Base-by-base conservation (phyloP, 2,329 filamentous ascomycete species). In the Paracoccidioides lutzii region DNA sequence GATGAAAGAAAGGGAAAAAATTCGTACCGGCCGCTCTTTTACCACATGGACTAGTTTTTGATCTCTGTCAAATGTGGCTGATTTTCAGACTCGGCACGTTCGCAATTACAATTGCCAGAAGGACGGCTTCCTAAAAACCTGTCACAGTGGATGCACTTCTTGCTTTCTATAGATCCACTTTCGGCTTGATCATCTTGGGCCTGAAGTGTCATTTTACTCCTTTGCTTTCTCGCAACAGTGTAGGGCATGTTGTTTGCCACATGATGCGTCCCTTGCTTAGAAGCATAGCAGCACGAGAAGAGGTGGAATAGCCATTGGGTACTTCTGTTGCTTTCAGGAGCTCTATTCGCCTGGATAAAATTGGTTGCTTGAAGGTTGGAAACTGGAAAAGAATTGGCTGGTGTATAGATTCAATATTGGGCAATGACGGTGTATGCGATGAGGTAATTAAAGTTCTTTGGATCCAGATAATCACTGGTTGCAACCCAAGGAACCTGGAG, bases 201-300 rank as follows among this genome's bases (percentile, higher is more conserved):
- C 88, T 5, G 76, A 71, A 55, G 88, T 69, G 43, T 74, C 74
- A 78, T 96, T 96, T 78, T 96, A 90, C 14, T 76, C 73, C 3
- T 78, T 61, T 3, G 90, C 80, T 72, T 88, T 90, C 65, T 82
- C 82, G 76, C 91, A 96, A 81, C 91, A 97, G 70, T 90, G 79
- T 51, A 95, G 82, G 52, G 91, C 91, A 3, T 83, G 81, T 69
- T 93, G 81, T 77, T 95, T 83, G 67, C 91, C 91, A 71, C 91
- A 97, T 14, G 88, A 94, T 22, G 81, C 90, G 95, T 59, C 73
- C 74, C 71, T 63, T 73, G 75, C 60, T 75, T 65, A 63, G 77
- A 74, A 63, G 77, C 78, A 69, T 78, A 78, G 71, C 81, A 84
- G 79, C 81, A 84, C 63, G 77, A 79, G 46, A 57, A 22, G 37